Evolutionary conservation across 148 eudicot species (phyloP).

Genomic region (Drosera capensis): DNA sequence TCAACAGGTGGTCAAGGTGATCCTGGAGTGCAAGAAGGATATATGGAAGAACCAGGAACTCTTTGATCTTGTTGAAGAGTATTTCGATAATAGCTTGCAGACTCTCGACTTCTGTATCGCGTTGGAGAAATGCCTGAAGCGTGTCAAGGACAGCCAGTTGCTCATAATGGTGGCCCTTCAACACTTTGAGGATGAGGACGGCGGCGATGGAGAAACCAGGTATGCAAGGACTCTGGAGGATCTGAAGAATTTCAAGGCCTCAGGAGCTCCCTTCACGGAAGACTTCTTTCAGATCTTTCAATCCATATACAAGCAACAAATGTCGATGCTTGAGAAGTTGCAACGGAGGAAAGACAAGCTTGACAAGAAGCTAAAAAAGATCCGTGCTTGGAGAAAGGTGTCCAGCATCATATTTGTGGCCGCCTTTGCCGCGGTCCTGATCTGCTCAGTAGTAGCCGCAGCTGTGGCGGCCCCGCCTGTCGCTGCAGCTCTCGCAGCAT

Average conservation of each 20-base stretch:
- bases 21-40: conserved; percentile 85
- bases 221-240: conserved; percentile 56
- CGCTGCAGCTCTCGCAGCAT: conserved; percentile 81
- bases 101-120: conserved; percentile 91
- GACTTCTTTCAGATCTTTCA: conserved; percentile 73
- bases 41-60: conserved; percentile 90
- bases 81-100: conserved; percentile 79
- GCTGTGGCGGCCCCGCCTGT: conserved; percentile 84
- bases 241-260: conserved; percentile 53
- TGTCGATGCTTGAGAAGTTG: conserved; percentile 67
- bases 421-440: conserved; percentile 78
- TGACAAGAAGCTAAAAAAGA: conserved; percentile 65
- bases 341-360: conserved; percentile 64
- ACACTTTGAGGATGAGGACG: conserved; percentile 66
- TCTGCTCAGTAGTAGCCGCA: conserved; percentile 95
- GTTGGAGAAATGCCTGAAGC: conserved; percentile 73
- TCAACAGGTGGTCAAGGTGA: conserved; percentile 89
- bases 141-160: conserved; percentile 62
- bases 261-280: conserved; percentile 80
- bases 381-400: conserved; percentile 86
- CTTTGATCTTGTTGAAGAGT: conserved; percentile 94
- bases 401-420: conserved; percentile 72
- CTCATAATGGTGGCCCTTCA: conserved; percentile 76
- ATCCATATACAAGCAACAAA: conserved; percentile 66
- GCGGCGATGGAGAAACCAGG: conserved; percentile 20